A percentile compares a stretch with the other conserved stretches of the same genome.
These are phyloP conservation scores for Penicillium sp. DNA, from an alignment of 2,329 filamentous ascomycete genomes.

Conservation along the genomic window DNA sequence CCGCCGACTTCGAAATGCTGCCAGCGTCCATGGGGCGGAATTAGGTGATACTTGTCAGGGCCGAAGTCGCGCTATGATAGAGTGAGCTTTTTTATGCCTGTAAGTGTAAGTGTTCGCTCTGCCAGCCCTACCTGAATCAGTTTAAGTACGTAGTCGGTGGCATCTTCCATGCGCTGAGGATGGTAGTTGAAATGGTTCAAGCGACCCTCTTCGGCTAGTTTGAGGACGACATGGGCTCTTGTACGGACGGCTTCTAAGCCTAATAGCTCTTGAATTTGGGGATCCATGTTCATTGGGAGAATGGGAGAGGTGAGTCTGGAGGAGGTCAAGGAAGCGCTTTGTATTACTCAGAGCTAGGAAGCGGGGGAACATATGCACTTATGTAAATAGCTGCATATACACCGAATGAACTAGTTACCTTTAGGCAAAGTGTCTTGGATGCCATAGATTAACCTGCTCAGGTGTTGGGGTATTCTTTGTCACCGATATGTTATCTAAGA, in stretches of 20 bases:
- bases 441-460: background rate
- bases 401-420: background rate
- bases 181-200: constrained; percentile 47
- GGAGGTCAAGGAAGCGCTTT: background rate
- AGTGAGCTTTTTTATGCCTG: background rate
- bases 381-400: constrained; percentile 3
- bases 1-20: constrained; percentile 62
- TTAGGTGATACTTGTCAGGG: constrained; percentile 46
- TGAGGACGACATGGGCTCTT: constrained; percentile 26
- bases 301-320: background rate
- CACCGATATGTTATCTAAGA: constrained; percentile 4
- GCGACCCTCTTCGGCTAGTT: constrained; percentile 38
- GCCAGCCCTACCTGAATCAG: constrained; percentile 42
- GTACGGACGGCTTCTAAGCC: constrained; percentile 30
- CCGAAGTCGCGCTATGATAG: constrained; percentile 50
- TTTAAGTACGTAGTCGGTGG: constrained; percentile 44
- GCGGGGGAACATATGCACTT: constrained; percentile 6
- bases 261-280: constrained; percentile 27
- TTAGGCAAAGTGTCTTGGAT: background rate
- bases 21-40: constrained; percentile 59
- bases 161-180: constrained; percentile 36
- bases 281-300: constrained; percentile 12
- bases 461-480: constrained; percentile 1
- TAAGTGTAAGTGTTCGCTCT: background rate
- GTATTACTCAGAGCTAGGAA: background rate